Base-by-base conservation (phyloP, 805 yeast genomes). In the Yarrowia sp. region DNA sequence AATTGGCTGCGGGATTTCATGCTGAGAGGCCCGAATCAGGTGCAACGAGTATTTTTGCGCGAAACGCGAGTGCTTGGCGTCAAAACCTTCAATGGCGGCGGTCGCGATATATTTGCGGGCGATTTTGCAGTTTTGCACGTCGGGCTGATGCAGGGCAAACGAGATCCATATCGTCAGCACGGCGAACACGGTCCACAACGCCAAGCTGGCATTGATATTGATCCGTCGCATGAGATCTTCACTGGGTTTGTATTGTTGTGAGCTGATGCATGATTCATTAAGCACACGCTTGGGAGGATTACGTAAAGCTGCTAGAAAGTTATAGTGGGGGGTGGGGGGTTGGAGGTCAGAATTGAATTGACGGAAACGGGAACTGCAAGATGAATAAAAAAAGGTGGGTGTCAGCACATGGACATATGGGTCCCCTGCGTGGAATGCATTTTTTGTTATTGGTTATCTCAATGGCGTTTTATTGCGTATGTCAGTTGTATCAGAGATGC, bases 21-120 rank as follows among this genome's bases (percentile, higher is more conserved):
- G 51, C 17, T 65, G 58, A 7, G 53, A 96, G 71, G 96, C 99
- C 64, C 98, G 77, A 75, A 93, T 95, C 1, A 92, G 79, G 70
- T 87, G 90, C 2, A 93, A 77, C n/a, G 91, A 86, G 75, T 93
- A 95, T 71, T 90, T 92, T 38, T 86, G 78, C 1, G 96, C 93
- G 73, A 85, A 86, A 62, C 83, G 79, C 6, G 93, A 84, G 70
- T 87, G 87, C 5, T 84, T 65, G 28, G 69, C 65, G 36, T 66
- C 64, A 67, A 70, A 64, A 14, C 62, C 69, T 15, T 62, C 65
- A 22, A 71, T 55, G 18, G 15, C 58, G 4, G 71, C 69, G 47
- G 70, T 71, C 33, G 68, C 45, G 5, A 71, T 71, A 35, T 67
- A 58, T 66, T 68, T 71, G 65, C 69, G 67, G 14, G 67, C 64